Percentiles rank a stretch among this genome's conserved stretches.
Conservation (phyloP, 2,329 filamentous ascomycete genomes). For the Penicillium psychrosexuale region DNA sequence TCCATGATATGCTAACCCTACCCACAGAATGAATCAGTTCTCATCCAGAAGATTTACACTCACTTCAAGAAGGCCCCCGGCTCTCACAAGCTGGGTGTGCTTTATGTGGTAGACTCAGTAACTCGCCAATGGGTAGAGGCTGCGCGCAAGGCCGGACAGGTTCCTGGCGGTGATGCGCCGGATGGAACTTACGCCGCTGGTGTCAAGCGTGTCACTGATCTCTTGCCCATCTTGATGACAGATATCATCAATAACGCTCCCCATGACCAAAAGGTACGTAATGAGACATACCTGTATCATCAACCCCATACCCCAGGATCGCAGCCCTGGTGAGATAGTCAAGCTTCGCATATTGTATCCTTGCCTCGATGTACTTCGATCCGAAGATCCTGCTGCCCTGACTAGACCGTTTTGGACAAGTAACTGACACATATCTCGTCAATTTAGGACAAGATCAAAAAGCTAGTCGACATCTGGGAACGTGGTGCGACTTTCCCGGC, state of each 20-base stretch:
- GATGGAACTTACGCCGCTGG: constrained; percentile 94
- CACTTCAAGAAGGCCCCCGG: constrained; percentile 93
- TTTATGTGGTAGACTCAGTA: constrained; percentile 99
- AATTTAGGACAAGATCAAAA: constrained; percentile 88
- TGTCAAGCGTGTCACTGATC: constrained; percentile 92
- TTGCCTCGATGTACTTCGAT: not conserved
- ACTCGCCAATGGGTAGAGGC: constrained; percentile 98
- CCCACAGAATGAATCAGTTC: constrained; percentile 80
- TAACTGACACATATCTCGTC: constrained; percentile 49
- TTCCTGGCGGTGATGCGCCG: constrained; percentile 73
- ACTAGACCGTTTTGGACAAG: constrained; percentile 26
- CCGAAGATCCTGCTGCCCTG: not conserved
- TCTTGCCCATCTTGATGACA: constrained; percentile 91
- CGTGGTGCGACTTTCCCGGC: constrained; percentile 87
- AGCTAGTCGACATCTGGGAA: constrained; percentile 97
- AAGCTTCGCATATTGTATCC: not conserved
- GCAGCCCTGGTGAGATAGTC: constrained; percentile 15
- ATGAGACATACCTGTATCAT: constrained; percentile 32
- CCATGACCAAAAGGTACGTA: constrained; percentile 93
- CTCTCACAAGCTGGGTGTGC: constrained; percentile 96
- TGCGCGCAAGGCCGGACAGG: constrained; percentile 80
- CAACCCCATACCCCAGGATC: constrained; percentile 25
- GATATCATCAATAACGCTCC: constrained; percentile 87
- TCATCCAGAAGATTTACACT: constrained; percentile 94
- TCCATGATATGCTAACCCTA: constrained; percentile 24